Evolutionary conservation across 257 asterid genomes (phyloP), one percentile per base, ranked within the genome.

Genomic region (Rubia yunnanensis): DNA sequence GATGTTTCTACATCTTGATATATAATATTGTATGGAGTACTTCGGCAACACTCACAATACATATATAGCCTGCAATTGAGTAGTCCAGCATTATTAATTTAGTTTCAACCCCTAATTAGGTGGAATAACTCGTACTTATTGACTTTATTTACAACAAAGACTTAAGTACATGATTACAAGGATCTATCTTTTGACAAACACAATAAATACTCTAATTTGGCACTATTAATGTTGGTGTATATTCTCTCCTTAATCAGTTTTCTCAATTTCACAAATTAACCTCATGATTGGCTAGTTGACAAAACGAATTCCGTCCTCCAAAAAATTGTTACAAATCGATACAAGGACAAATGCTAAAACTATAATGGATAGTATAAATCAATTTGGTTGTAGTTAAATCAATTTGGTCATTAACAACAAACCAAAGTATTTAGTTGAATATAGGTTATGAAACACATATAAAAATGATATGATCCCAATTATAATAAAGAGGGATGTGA

Each of bases 131-230:
- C 7, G 6, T 55, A 27, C 62, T 53, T 20, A 65, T 64, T 71
- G 85, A 77, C 82, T 81, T 76, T 58, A 64, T 64, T 31, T 39
- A 27, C 48, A 53, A 77, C 36, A 48, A 38, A 24, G 31, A 55
- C 57, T 73, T 73, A 71, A 41, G 62, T 63, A 60, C 64, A 34
- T 60, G 70, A 8, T 77, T 72, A 71, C 59, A 14, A 41, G 76
- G 34, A 59, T 56, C 62, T 56, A 27, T 56, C 36, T 64, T 72
- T 46, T 78, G 77, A 80, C 76, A 56, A 66, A 71, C 26, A 20
- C 18, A 26, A 66, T 20, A 27, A 64, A 69, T 73, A 39, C 52
- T n/a, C n/a, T n/a, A n/a, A n/a, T n/a, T n/a, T n/a, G n/a, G n/a
- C 52, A 44, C n/a, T 15, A 44, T 44, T 44, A 15, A 17, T 44